Conservation (phyloP, 2,329 filamentous ascomycete genomes). For the Peltaster fructicola region DNA sequence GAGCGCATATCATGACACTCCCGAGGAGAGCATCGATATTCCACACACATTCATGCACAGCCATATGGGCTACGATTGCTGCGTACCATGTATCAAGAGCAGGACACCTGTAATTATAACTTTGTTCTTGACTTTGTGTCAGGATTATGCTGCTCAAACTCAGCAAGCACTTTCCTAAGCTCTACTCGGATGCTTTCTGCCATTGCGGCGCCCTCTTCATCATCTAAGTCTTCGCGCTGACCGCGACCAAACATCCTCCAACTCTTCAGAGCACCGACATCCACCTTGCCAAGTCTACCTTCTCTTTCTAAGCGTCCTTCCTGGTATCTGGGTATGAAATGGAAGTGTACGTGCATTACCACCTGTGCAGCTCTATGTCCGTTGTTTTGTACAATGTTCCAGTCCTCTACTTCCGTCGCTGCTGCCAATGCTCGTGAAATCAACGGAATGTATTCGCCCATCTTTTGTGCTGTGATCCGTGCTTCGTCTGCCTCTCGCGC, state of each 20-base stretch:
- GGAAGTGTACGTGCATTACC: conserved; percentile 85
- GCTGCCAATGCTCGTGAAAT: conserved; percentile 53
- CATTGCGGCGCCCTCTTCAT: conserved; percentile 48
- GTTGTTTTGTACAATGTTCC: conserved; percentile 97
- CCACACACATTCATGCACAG: no score
- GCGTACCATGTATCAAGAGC: no score
- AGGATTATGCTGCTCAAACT: no score
- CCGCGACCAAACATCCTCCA: conserved; percentile 76
- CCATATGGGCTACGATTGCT: no score
- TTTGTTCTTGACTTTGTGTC: no score
- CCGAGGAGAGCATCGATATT: no score
- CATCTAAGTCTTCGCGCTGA: conserved; percentile 54
- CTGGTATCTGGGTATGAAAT: conserved; percentile 63
- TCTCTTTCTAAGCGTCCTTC: conserved; percentile 36
- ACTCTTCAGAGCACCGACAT: conserved; percentile 30
- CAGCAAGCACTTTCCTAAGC: conserved; percentile 8
- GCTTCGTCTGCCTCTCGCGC: conserved; percentile 7
- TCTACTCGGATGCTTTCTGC: conserved; percentile 32
- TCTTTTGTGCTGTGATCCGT: conserved; percentile 10
- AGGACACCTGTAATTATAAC: no score
- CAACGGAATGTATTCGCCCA: conserved; percentile 44
- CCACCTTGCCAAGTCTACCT: conserved; percentile 31
- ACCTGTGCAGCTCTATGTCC: conserved; percentile 77
- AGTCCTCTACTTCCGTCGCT: conserved; percentile 58
- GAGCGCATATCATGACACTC: no score